Evolutionary conservation across 2,329 filamentous ascomycete genomes (phyloP).

Genomic region (Gaeumannomyces tritici): DNA sequence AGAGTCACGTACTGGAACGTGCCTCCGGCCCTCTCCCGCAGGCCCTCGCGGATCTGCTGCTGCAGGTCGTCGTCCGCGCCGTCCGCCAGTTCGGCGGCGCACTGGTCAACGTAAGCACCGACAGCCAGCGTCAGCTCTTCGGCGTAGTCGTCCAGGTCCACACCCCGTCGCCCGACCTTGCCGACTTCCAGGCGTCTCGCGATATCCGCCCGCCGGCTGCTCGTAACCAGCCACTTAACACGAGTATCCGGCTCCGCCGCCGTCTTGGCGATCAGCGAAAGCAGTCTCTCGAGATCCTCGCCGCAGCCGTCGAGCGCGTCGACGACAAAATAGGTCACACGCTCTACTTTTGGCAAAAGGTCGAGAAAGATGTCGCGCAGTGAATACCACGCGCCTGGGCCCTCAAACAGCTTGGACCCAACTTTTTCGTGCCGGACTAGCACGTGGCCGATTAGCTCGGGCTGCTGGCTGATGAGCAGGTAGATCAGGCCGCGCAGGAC

Average conservation of each 20-base stretch:
- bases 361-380: constrained; percentile 12
- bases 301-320: constrained; percentile 38
- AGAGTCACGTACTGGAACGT: not conserved
- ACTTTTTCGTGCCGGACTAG: constrained; percentile 20
- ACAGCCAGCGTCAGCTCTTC: constrained; percentile 24
- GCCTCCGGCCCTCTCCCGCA: not conserved
- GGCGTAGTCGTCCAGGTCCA: constrained; percentile 9
- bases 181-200: constrained; percentile 17
- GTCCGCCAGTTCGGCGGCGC: constrained; percentile 15
- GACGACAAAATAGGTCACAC: constrained; percentile 23
- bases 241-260: constrained; percentile 8
- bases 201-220: constrained; percentile 29
- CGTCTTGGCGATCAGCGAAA: constrained; percentile 21
- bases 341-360: constrained; percentile 25
- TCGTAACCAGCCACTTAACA: constrained; percentile 33
- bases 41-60: not conserved
- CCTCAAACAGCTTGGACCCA: constrained; percentile 8
- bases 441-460: constrained; percentile 22
- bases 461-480: constrained; percentile 16
- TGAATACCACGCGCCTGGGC: too few relatives aligned
- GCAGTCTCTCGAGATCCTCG: constrained; percentile 17
- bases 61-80: not conserved
- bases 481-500: constrained; percentile 30
- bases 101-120: constrained; percentile 20
- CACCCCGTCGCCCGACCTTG: not conserved